Base-by-base conservation (phyloP, 345 rosid species). In the Crucihimalaya himalaica region DNA sequence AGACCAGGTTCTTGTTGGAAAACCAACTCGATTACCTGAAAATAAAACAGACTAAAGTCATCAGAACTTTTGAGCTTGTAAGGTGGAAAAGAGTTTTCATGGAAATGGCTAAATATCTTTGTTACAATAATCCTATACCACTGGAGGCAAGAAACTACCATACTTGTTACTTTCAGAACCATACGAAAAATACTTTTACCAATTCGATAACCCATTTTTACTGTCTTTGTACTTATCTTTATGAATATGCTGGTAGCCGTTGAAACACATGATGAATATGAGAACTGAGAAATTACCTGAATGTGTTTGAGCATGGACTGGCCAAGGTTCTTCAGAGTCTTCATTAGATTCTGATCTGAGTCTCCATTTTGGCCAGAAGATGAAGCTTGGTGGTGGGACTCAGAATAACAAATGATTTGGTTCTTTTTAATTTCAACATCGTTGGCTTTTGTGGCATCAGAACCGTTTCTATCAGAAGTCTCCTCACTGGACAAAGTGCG, bases 251-350 rank as follows among this genome's bases (percentile, higher is more conserved):
- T 28, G 21, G 28, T 23, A 23, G 29, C 1, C 12, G 20, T 23
- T 43, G 15, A 43, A 59, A 58, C 63, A 34, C 63, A 34, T 5
- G 4, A 3, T 1, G 4, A n/a, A 48, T 66, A 39, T 20, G 28
- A 32, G 46, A 61, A 50, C 12, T 16, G 47, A 53, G 45, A 66
- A 23, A 15, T 80, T 81, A 93, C 97, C 97, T 93, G 96, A 81
- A 93, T 85, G 60, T 90, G 97, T 71, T 90, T 95, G 12, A 90
- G 84, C 93, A 93, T 93, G 43, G 96, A 80, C 60, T 93, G 88
- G 21, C 97, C 98, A 25, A 93, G 87, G 74, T 87, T 85, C 83
- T 81, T 87, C 79, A 90, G 68, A 21, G 86, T 76, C 29, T 79
- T 89, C 81, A 79, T 84, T 70, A 86, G 81, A 39, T 90, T 88